Evolutionary conservation across 1,284 basidiomycete species (phyloP), one percentile per base, ranked within the genome.

Genomic region (Ceratobasidium sp.): DNA sequence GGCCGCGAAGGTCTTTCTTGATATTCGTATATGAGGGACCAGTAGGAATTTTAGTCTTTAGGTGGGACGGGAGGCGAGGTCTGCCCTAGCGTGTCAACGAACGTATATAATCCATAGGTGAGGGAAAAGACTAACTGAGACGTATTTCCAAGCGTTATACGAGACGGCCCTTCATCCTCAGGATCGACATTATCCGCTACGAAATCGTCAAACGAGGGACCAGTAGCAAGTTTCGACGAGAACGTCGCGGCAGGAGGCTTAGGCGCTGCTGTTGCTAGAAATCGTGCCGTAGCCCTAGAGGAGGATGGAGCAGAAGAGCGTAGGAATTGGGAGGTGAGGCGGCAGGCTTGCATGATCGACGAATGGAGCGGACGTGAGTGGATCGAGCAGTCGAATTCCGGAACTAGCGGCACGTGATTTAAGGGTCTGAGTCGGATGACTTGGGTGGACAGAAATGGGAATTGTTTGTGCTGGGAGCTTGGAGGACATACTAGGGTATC

Each of bases 41-140:
- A 0, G 91, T 94, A 0, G 98, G 97, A 77, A 96, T 95, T 38
- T 90, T 91, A 26, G 97, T 98, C 85, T 98, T 98, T 41, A 99
- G 85, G 83, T 93, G 94, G 2, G 90, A 89, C 14, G 98, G 98
- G 21, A 99, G 86, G 21, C 98, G 93, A 26, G 93, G 93, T 47
- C 95, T 96, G 77, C 7, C 32, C 21, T 50, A 46, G 41, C 2
- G 18, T 72, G 50, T 44, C n/a, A 44, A 69, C 41, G 32, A 52
- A 47, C 30, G 6, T n/a, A 30, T 38, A 38, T 6, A 23, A 57
- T 49, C 46, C 75, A 71, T 77, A 41, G n/a, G 21, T n/a, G 16
- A 30, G 14, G 13, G 35, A 43, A 32, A 28, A 23, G 1, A 77
- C 88, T 77, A 79, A 94, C 94, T 88, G 87, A 74, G 86, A 88